These are phyloP conservation scores for Acanthamoeba lenticulata DNA, from an alignment of 208 protist species.

Conservation along the genomic window DNA sequence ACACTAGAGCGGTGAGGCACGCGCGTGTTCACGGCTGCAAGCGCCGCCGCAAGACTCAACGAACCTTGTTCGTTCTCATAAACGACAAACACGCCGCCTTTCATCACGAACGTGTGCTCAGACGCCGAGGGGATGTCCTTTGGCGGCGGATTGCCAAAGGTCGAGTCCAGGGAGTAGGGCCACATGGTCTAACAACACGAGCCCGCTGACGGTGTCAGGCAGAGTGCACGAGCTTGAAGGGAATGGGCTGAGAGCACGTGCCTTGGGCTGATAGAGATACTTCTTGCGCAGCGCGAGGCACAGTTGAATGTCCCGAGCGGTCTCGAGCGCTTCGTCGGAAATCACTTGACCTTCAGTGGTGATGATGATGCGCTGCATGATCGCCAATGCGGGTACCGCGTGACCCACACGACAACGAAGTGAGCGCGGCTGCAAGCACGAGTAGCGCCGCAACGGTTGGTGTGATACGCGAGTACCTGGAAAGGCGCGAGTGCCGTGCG, in stretches of 20 bases:
- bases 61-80: background rate
- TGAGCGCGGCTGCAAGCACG: too few species aligned
- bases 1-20: background rate
- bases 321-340: background rate
- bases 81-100: background rate
- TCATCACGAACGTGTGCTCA: conserved; percentile 1
- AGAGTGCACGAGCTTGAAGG: background rate
- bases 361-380: conserved; percentile 25
- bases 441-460: background rate
- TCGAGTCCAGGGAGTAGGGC: conserved; percentile 14
- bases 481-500: background rate
- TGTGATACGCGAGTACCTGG: background rate
- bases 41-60: background rate
- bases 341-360: background rate
- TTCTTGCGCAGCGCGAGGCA: conserved; percentile 16
- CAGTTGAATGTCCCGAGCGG: background rate
- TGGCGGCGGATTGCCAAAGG: background rate
- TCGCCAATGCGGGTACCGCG: background rate
- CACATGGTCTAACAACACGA: background rate
- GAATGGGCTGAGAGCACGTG: background rate
- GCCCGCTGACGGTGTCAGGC: background rate
- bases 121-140: background rate
- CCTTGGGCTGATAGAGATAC: conserved; percentile 37
- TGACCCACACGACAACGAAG: background rate
- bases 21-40: background rate